Conservation (phyloP, 2,329 filamentous ascomycete species). For the Colletotrichum musae region DNA sequence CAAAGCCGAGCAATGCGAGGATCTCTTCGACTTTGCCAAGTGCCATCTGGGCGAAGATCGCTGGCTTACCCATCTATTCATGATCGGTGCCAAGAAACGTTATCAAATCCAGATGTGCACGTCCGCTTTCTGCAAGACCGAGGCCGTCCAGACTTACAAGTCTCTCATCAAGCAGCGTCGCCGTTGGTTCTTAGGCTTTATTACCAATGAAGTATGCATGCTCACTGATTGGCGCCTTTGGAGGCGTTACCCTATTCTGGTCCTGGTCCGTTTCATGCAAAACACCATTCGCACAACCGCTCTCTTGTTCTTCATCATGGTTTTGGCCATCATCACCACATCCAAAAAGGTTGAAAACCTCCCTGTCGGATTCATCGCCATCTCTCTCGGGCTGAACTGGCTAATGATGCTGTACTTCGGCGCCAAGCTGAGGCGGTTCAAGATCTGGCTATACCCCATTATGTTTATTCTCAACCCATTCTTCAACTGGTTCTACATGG, state of each 20-base stretch:
- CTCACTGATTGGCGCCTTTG: conserved; percentile 93
- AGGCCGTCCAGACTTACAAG: conserved; percentile 89
- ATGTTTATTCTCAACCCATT: conserved; percentile 98
- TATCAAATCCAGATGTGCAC: conserved; percentile 99
- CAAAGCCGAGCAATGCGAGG: conserved; percentile 94
- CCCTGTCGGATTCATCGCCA: conserved; percentile 92
- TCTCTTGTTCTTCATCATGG: conserved; percentile 93
- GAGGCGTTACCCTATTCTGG: conserved; percentile 89
- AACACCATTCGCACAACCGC: conserved; percentile 97
- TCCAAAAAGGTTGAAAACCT: conserved; percentile 83
- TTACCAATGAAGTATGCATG: conserved; percentile 99
- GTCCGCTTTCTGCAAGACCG: conserved; percentile 97
- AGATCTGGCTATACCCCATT: conserved; percentile 93
- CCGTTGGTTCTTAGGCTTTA: conserved; percentile 96
- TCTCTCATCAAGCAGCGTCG: conserved; percentile 94
- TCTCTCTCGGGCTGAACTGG: conserved; percentile 95
- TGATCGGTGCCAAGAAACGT: conserved; percentile 93
- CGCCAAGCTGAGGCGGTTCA: conserved; percentile 86
- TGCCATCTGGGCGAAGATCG: conserved; percentile 95
- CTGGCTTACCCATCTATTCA: conserved; percentile 98
- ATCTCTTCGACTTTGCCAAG: conserved; percentile 97
- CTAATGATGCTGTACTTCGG: conserved; percentile 97
- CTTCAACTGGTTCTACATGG: conserved; percentile 99
- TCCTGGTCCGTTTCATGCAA: conserved; percentile 91
- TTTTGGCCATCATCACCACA: conserved; percentile 87